These are phyloP conservation scores for Chiua virens DNA, from an alignment of 768 basidiomycete genomes.

Conservation along the genomic window DNA sequence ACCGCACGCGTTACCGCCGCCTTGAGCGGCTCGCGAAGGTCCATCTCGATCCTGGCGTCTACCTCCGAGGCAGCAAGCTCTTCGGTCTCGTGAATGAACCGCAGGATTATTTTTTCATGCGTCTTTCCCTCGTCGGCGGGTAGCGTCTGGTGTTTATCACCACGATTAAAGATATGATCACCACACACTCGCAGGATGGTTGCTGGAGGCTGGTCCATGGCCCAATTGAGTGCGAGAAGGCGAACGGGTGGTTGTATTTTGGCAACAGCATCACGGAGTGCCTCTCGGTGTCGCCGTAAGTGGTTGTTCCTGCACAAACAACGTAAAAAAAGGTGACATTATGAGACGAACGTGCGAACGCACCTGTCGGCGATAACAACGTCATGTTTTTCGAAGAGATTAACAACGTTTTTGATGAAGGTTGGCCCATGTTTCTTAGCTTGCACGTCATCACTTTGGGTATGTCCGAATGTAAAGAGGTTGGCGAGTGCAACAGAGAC, in stretches of 20 bases:
- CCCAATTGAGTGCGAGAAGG: slow-evolving; percentile 82
- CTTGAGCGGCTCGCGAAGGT: slow-evolving; percentile 54
- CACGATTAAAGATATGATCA: slow-evolving; percentile 71
- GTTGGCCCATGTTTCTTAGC: slow-evolving; percentile 68
- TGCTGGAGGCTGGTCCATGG: slow-evolving; percentile 52
- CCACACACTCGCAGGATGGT: slow-evolving; percentile 74
- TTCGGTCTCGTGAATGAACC: slow-evolving; percentile 67
- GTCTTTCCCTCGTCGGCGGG: slow-evolving; percentile 52
- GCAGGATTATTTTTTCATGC: slow-evolving; percentile 83
- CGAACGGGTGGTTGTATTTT: slow-evolving; percentile 55
- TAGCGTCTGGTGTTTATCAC: slow-evolving; percentile 84
- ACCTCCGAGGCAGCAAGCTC: slow-evolving; percentile 45
- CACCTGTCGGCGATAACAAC: slow-evolving; percentile 95
- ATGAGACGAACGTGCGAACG: slow-evolving; percentile 20
- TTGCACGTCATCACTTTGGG: slow-evolving; percentile 88
- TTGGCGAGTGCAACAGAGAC: slow-evolving; percentile 75
- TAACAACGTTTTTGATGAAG: slow-evolving; percentile 72
- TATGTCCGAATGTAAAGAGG: slow-evolving; percentile 87
- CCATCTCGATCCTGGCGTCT: slow-evolving; percentile 60
- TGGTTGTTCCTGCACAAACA: slow-evolving; percentile 96
- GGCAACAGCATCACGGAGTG: slow-evolving; percentile 57
- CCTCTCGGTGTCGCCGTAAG: slow-evolving; percentile 70
- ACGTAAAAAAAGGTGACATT: background rate
- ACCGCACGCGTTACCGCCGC: slow-evolving; percentile 58
- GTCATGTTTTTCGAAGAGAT: slow-evolving; percentile 58